Evolutionary conservation across 2,329 filamentous ascomycete species (phyloP), one percentile per base, ranked within the genome.

Genomic region (Diaporthe sp.): DNA sequence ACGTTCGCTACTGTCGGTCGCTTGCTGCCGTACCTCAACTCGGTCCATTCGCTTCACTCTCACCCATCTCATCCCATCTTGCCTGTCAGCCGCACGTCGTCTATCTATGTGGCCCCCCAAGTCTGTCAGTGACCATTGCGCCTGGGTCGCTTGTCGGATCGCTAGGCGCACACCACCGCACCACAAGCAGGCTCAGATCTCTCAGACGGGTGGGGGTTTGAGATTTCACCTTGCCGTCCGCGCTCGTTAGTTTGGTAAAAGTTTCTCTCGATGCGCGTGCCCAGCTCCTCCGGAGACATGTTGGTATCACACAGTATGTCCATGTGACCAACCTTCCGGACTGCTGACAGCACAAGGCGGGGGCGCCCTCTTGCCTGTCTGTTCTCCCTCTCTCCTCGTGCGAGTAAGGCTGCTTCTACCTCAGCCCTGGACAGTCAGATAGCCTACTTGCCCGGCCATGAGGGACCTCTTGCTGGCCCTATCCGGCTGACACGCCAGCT

Each of bases 71-170:
- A 61, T 61, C 58, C 31, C 42, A 51, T 51, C 44, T 51, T 51
- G 46, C 62, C 44, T 55, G 65, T 70, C 65, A 70, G 65, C 65
- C 65, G 65, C 65, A 70, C 62, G 44, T 51, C 46, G 44, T 53
- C 62, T 53, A 68, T 53, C 62, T 53, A 17, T 31, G 61, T 51
- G 17, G 42, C 17, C 15, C 19, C 25, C 12, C 22, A 25, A 15
- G n/a, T 28, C 42, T 12, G 37, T 12, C 37, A 39, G 37, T 65
- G 61, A 31, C 25, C 61, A 49, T 37, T 68, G 62, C 62, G 62
- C 31, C 62, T 51, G 44, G 19, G 19, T 68, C 46, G 31, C n/a
- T 37, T 25, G 31, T 39, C 31, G 13, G 10, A 9, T 34, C 46
- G 22, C 34, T 68, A 68, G 19, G 46, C 25, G 62, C 62, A 68